These are phyloP conservation scores for Ophiostoma novo-ulmi DNA, from an alignment of 2,329 filamentous ascomycete species.

Conservation along the genomic window DNA sequence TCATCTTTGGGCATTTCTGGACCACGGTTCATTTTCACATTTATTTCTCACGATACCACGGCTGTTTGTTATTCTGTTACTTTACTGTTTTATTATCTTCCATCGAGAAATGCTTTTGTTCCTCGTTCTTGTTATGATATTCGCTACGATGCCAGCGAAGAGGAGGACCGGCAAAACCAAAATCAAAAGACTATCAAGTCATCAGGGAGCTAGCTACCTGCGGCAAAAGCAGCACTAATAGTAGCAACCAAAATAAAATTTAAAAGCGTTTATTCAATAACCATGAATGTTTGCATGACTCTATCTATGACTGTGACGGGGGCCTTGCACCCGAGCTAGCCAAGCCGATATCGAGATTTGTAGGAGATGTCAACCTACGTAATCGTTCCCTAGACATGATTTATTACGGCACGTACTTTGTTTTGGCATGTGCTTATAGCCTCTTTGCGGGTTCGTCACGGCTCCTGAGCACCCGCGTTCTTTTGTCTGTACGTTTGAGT, in stretches of 20 bases:
- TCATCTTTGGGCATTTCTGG: conserved; percentile 14
- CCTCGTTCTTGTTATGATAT: neutral
- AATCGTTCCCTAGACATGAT: neutral
- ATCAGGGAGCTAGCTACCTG: neutral
- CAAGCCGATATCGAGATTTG: neutral
- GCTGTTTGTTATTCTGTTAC: conserved; percentile 12
- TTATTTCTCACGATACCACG: conserved; percentile 26
- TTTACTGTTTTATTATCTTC: neutral
- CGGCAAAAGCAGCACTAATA: neutral
- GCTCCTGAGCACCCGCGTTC: neutral
- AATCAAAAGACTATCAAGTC: neutral
- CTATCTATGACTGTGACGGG: neutral
- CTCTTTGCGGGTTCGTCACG: neutral
- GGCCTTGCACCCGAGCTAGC: neutral
- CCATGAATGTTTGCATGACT: neutral
- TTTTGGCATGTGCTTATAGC: too few relatives aligned
- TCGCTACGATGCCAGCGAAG: neutral
- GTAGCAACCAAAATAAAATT: neutral
- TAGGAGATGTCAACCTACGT: neutral
- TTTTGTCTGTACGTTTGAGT: neutral
- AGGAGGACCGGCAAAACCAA: neutral
- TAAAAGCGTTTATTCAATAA: neutral
- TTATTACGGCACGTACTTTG: too few relatives aligned
- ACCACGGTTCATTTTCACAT: conserved; percentile 14
- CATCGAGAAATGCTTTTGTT: neutral